phyloP scores from a whole-genome alignment of 2,329 filamentous ascomycete species.

The Remersonia thermophila region DNA sequence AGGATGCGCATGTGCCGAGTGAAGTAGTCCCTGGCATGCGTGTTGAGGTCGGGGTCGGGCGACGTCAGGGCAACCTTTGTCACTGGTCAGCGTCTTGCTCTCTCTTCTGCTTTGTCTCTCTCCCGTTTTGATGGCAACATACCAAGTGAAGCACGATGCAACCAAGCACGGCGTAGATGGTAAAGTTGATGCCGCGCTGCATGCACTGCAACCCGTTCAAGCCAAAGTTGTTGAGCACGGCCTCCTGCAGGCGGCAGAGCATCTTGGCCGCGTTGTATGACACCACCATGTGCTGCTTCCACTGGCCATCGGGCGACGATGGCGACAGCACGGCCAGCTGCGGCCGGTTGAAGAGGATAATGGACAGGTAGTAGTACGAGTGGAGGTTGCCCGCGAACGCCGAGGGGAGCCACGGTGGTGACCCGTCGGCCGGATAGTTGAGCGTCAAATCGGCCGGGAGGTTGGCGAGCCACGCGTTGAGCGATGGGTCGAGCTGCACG shows the following conservation, averaged over 20 bases:
- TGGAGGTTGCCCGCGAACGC: constrained; percentile 85
- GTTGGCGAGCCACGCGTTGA: constrained; percentile 62
- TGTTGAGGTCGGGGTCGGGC: constrained; percentile 77
- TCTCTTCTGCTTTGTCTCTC: too few species aligned
- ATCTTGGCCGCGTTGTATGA: constrained; percentile 77
- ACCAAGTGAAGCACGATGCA: constrained; percentile 91
- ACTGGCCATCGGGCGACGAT: constrained; percentile 55
- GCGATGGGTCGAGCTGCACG: constrained; percentile 63
- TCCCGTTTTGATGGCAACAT: constrained; percentile 27
- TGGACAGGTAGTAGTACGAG: constrained; percentile 72
- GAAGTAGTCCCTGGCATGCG: constrained; percentile 78
- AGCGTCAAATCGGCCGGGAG: constrained; percentile 70
- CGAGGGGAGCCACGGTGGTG: constrained; percentile 71
- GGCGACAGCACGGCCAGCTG: constrained; percentile 71
- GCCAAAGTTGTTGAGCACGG: constrained; percentile 63
- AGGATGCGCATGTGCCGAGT: constrained; percentile 87
- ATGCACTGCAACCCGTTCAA: constrained; percentile 76
- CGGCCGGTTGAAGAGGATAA: constrained; percentile 79
- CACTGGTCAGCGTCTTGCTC: too few species aligned
- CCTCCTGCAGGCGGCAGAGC: constrained; percentile 78
- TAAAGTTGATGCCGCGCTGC: constrained; percentile 89
- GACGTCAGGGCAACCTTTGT: constrained; percentile 78
- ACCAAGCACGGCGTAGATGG: constrained; percentile 82
- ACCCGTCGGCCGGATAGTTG: constrained; percentile 64
- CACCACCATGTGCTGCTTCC: constrained; percentile 79